phyloP scores from a whole-genome alignment of 78 protist genomes.

The Cavenderia fasciculata region DNA sequence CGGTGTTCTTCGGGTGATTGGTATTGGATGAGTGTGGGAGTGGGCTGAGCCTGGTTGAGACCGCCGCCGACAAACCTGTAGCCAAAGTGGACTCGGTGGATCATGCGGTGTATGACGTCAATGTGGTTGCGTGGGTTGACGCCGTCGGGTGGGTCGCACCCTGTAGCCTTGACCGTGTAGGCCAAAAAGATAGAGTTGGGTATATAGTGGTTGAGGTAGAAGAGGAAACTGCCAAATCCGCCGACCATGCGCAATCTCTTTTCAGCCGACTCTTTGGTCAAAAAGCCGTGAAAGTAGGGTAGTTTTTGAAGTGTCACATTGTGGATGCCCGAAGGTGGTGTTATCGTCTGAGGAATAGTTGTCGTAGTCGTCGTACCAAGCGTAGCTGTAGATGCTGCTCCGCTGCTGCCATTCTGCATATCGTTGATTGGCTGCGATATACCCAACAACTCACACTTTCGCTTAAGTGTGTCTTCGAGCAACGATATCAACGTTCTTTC shows the following conservation, averaged over 20 bases:
- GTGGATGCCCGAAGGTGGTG: too few species aligned
- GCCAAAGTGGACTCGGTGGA: conserved; percentile 71
- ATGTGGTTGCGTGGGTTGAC: background rate
- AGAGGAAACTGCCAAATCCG: conserved; percentile 28
- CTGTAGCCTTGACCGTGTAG: background rate
- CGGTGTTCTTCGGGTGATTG: background rate
- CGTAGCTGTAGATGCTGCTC: too few species aligned
- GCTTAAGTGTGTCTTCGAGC: conserved; percentile 49
- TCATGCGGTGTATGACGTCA: conserved; percentile 55
- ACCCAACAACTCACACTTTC: conserved; percentile 69
- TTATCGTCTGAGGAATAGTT: too few species aligned
- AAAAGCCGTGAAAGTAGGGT: conserved; percentile 61
- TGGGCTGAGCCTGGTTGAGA: background rate
- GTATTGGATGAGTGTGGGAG: background rate
- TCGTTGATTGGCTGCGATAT: conserved; percentile 7
- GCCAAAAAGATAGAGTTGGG: conserved; percentile 72
- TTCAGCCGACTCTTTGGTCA: conserved; percentile 37
- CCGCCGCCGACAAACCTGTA: conserved; percentile 45
- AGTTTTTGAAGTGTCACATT: background rate
- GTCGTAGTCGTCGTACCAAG: too few species aligned
- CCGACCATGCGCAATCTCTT: conserved; percentile 26
- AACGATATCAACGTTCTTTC: conserved; percentile 61
- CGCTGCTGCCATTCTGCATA: background rate
- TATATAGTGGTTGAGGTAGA: conserved; percentile 47
- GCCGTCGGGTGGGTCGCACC: background rate